Percentiles rank a stretch among this genome's conserved stretches.
These are phyloP conservation scores for Theileria sp. DNA, from an alignment of 169 alveolate species.

Conservation along the genomic window DNA sequence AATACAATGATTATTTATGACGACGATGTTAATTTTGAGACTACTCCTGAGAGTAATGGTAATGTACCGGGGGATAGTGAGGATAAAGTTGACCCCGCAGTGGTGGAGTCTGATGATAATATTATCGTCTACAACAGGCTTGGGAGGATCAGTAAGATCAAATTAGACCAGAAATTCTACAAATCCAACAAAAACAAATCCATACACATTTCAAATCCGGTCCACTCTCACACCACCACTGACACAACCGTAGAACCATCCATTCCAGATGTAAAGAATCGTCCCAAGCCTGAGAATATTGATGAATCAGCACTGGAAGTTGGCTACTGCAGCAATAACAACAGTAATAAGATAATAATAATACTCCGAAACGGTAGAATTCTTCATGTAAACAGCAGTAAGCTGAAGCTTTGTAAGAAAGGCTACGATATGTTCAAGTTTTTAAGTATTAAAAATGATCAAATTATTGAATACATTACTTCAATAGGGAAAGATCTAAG, in stretches of 20 bases:
- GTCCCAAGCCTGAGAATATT: not conserved
- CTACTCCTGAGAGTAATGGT: not conserved
- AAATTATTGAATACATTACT: not conserved
- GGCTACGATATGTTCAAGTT: conserved; percentile 15
- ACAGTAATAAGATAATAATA: conserved; percentile 1
- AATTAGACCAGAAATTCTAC: conserved; percentile 51
- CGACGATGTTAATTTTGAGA: not conserved
- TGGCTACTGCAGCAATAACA: not conserved
- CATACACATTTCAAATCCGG: not conserved
- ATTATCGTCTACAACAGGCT: not conserved
- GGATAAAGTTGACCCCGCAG: not conserved
- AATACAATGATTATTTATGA: not conserved
- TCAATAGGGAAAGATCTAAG: not conserved
- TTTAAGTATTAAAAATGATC: not conserved
- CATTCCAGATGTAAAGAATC: not conserved
- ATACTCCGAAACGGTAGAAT: not conserved
- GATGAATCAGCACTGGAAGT: not conserved
- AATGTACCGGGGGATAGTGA: not conserved
- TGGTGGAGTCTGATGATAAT: not conserved
- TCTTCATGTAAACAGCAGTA: not conserved
- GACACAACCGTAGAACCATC: not conserved
- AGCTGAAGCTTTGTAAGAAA: conserved; percentile 14
- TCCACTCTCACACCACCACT: not conserved
- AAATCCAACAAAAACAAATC: conserved; percentile 32
- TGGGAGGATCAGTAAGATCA: conserved; percentile 12